Base-by-base conservation (phyloP, 2,329 filamentous ascomycete species). In the Coleophoma cylindrospora region DNA sequence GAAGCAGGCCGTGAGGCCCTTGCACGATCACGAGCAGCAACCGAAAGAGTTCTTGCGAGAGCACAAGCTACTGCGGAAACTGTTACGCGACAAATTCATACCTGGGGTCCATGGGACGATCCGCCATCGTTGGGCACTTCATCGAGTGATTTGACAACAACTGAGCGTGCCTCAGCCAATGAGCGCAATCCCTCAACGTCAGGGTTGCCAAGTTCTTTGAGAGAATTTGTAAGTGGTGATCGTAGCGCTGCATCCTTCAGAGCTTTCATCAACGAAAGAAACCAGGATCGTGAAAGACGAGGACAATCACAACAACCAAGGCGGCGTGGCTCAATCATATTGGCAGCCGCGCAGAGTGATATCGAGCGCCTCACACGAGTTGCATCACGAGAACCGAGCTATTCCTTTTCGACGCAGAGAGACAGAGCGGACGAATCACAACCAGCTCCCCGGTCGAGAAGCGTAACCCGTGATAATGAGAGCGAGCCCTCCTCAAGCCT, bases 201-300 rank as follows among this genome's bases (percentile, higher is more conserved):
- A 22, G 53, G 54, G 13, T 43, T 65, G 27, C 63, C 63, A 12
- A 48, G 53, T 8, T 55, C 61, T 43, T 53, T 66, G 7, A 53
- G 63, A 46, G 64, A 66, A 17, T 64, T 65, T 48, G 53, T 64
- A 2, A 62, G 57, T 50, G 56, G 56, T 32, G 61, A 64, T 44
- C 54, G 61, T 21, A 59, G 55, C 21, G 53, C 57, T n/a, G 56
- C 58, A 48, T 63, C 64, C 2, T 59, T 66, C 19, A 54, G 63
- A 47, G 55, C 59, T 9, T 65, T 65, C 43, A 64, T 67, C 47
- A 64, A 61, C 17, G 64, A 66, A 33, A 60, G 63, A n/a, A 67
- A 63, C 43, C 61, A 63, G 37, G 64, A 67, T 40, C 61, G 55
- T 10, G 62, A 66, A 47, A 56, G 63, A 41, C 54, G 60, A 22